Evolutionary conservation across 805 yeast genomes (phyloP), one percentile per base, ranked within the genome.

Genomic region (Saturnispora saitoi): DNA sequence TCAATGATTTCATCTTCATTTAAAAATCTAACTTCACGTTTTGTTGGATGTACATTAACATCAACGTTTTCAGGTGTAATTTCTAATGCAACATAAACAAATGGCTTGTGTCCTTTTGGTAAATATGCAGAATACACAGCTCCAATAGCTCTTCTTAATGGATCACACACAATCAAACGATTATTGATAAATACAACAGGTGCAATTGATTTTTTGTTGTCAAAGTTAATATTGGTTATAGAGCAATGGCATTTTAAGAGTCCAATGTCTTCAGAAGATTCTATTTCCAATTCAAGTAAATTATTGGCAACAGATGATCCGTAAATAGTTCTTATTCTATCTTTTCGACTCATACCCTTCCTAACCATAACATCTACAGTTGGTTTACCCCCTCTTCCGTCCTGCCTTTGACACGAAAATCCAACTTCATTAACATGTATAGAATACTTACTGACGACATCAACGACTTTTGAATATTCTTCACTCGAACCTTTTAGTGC

Each of bases 41-140:
- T 93, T 0, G 98, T 91, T 0, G 99, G 99, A 60, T 93, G 99
- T 12, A 93, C 82, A 61, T 93, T 93, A 14, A 93, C 98, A 62
- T 93, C 99, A 7, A 93, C 72, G 51, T 82, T 81, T 31, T 66
- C 67, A 0, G 96, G 86, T 20, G 72, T 69, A 2, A 93, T 78
- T 17, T 69, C 68, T n/a, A 93, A 61, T 43, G 86, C 72, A 46
- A 93, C 50, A 63, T 89, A 93, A 1, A 86, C 72, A 60, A 93
- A 93, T 0, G 95, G 83, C 54, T 73, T 78, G 40, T 71, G 71
- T 0, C 95, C 95, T 55, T 83, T 86, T 0, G 97, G 96, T 17
- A 91, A 64, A 59, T 76, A 86, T 3, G 75, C 65, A 17, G 80
- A 71, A 58, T 80, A 89, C 0, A 82, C 68, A 32, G 81, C 77